Evolutionary conservation across 495 filamentous ascomycete species (phyloP).

Genomic region (Penicillium antarcticum): DNA sequence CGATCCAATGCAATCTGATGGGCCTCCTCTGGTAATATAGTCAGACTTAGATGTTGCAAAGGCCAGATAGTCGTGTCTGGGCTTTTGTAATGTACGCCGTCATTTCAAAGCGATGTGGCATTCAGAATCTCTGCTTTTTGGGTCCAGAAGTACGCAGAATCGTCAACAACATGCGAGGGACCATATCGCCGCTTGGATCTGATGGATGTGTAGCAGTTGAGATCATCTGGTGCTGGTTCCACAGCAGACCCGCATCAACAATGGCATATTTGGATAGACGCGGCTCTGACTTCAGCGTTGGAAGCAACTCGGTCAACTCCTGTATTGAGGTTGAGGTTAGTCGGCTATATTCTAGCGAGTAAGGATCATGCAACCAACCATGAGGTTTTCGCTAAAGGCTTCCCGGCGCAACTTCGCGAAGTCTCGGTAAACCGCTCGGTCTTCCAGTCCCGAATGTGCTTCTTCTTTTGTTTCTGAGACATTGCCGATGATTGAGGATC

Average conservation of each 20-base stretch:
- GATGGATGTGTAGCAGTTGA: conserved; percentile 3
- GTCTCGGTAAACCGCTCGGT: conserved; percentile 13
- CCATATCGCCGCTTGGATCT: not conserved
- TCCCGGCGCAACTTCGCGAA: conserved; percentile 19
- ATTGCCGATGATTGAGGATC: not conserved
- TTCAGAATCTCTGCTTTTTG: conserved; percentile 1
- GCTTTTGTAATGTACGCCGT: not conserved
- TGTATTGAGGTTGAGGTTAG: not conserved
- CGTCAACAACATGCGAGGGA: conserved; percentile 1
- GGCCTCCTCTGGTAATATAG: not conserved
- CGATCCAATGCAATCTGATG: not conserved
- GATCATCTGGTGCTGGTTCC: not conserved
- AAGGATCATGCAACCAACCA: not conserved
- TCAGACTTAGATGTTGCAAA: not conserved
- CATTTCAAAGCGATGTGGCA: not conserved
- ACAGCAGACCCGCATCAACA: conserved; percentile 6
- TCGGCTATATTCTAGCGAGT: not conserved
- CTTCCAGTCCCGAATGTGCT: conserved; percentile 17
- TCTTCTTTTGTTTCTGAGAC: conserved; percentile 10
- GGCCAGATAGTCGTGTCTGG: not conserved
- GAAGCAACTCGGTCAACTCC: conserved; percentile 12
- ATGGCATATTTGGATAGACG: conserved; percentile 18
- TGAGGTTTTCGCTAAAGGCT: conserved; percentile 13
- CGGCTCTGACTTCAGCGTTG: conserved; percentile 7
- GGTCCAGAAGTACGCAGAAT: conserved; percentile 13